These are phyloP conservation scores for Cystobasidium tubakii DNA, from an alignment of 768 basidiomycete species.

Conservation along the genomic window DNA sequence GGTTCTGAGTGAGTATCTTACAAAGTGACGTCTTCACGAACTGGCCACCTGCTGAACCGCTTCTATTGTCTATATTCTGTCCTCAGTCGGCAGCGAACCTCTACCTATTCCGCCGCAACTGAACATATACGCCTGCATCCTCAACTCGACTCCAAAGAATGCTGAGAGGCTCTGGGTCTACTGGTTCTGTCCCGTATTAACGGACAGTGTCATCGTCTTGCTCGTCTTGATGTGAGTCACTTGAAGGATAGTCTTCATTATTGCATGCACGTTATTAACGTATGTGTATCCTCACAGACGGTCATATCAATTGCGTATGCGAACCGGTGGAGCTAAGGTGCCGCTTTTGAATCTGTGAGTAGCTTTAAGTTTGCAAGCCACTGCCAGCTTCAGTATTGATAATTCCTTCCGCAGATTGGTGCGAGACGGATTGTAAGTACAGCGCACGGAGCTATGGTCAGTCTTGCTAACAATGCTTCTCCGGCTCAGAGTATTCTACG, in stretches of 20 bases:
- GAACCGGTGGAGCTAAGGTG: neutral
- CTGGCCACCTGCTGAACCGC: too few relatives aligned
- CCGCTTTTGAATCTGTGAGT: neutral
- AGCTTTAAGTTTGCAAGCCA: neutral
- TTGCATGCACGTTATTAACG: too few relatives aligned
- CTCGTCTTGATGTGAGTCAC: neutral
- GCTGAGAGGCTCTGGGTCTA: neutral
- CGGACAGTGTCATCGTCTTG: neutral
- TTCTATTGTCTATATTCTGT: too few relatives aligned
- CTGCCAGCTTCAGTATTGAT: too few relatives aligned
- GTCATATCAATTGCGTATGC: neutral
- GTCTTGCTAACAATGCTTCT: too few relatives aligned
- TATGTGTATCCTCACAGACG: neutral
- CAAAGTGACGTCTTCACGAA: neutral
- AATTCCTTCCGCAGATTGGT: neutral
- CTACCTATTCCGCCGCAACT: slow-evolving; percentile 7
- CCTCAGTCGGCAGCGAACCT: neutral
- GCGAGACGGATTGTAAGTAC: slow-evolving; percentile 1
- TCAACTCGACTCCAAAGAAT: neutral
- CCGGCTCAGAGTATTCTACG: neutral
- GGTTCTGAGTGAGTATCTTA: neutral
- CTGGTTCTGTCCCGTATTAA: neutral
- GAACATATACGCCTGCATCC: neutral
- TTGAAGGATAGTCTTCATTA: too few relatives aligned
- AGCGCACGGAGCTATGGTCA: neutral